Evolutionary conservation across 2,329 filamentous ascomycete genomes (phyloP).

Genomic region (Tolypocladium paradoxum): DNA sequence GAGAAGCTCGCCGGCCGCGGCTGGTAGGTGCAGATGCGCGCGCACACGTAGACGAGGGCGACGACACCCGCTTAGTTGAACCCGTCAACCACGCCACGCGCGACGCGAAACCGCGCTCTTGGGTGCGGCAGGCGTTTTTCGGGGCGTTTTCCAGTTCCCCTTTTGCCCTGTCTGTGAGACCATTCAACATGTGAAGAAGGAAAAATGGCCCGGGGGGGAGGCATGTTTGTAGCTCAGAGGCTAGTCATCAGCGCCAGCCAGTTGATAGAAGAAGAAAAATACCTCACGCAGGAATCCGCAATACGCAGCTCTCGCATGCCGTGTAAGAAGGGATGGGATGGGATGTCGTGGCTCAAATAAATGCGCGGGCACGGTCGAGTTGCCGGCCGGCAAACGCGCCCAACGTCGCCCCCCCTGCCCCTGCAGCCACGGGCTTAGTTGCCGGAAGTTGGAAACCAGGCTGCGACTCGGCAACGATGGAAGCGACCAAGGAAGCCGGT

Average conservation of each 20-base stretch:
- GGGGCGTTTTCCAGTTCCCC: background rate
- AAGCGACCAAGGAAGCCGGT: too few relatives aligned
- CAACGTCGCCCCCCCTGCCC: background rate
- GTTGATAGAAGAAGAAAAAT: background rate
- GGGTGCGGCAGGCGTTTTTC: background rate
- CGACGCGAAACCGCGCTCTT: background rate
- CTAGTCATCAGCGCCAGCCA: background rate
- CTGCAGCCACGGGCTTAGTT: background rate
- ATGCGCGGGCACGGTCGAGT: background rate
- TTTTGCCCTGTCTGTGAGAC: background rate
- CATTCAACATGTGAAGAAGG: background rate
- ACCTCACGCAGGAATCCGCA: background rate
- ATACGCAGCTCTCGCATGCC: too few relatives aligned
- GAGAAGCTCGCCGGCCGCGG: slow-evolving; percentile 80
- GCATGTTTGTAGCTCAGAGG: background rate
- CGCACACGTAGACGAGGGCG: too few relatives aligned
- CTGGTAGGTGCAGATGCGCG: slow-evolving; percentile 51
- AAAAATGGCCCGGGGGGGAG: background rate
- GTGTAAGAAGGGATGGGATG: background rate
- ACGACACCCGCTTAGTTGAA: background rate
- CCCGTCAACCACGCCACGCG: background rate
- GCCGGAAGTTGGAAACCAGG: background rate
- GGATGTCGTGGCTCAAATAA: background rate
- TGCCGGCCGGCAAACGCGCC: background rate
- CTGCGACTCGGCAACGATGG: background rate